A percentile compares a stretch with the other conserved stretches of the same genome.
phyloP scores from a whole-genome alignment of 176 grass and related monocot genomes.

The Tuctoria greenei region DNA sequence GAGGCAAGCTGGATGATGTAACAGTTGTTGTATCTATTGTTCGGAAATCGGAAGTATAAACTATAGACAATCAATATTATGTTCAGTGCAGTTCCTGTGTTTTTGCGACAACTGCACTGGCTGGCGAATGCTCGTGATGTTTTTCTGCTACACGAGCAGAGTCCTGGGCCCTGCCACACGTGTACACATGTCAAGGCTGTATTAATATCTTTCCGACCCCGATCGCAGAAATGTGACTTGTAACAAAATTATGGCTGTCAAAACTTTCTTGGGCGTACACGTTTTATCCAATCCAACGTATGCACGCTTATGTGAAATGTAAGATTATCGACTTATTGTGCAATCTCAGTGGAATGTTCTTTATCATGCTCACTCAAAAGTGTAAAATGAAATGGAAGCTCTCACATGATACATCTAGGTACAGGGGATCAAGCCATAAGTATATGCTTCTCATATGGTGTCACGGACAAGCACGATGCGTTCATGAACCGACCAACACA shows the following conservation, averaged over 20 bases:
- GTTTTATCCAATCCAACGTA: not conserved
- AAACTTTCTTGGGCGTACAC: not conserved
- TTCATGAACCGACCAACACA: not conserved
- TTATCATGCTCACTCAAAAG: not conserved
- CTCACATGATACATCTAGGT: constrained; percentile 36
- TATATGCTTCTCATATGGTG: not conserved
- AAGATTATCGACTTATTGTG: not conserved
- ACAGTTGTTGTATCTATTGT: constrained; percentile 85
- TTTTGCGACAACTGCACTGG: not conserved
- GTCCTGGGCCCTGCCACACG: not conserved
- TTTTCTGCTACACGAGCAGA: not conserved
- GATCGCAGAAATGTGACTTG: not conserved
- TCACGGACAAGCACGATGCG: not conserved
- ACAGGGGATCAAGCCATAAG: not conserved
- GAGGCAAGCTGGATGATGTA: constrained; percentile 95
- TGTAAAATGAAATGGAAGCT: constrained; percentile 5
- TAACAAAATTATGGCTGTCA: not conserved
- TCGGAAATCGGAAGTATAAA: constrained; percentile 56
- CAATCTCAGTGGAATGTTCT: not conserved
- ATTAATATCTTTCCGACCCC: not conserved
- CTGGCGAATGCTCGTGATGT: not conserved
- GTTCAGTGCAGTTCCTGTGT: constrained; percentile 5
- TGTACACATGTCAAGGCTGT: constrained; percentile 1
- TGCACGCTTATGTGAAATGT: no score
- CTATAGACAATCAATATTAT: not conserved